Percentiles rank a stretch among this genome's conserved stretches.
Conservation (phyloP, 768 basidiomycete genomes). For the Trametes elegans region DNA sequence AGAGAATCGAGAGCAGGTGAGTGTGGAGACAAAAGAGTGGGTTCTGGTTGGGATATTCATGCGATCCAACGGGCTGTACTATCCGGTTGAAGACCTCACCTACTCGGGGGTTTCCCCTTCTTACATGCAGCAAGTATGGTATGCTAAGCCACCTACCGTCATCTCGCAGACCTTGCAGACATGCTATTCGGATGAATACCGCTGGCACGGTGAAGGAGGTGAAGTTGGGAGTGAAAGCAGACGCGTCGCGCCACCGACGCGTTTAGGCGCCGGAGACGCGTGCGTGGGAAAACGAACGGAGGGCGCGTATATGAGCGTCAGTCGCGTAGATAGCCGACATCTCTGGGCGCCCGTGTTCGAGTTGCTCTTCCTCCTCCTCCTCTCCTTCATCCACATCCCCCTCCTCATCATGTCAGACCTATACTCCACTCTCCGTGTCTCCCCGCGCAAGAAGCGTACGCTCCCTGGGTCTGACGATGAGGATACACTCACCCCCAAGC, state of each 20-base stretch:
- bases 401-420: conserved; percentile 50
- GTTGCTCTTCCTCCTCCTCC: conserved; percentile 20
- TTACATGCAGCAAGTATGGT: too few species aligned
- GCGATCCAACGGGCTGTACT: too few species aligned
- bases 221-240: too few species aligned
- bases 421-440: conserved; percentile 60
- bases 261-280: conserved; percentile 11
- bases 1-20: too few species aligned
- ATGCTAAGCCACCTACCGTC: too few species aligned
- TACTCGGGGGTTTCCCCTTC: too few species aligned
- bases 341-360: conserved; percentile 14
- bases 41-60: too few species aligned
- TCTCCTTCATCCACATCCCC: conserved; percentile 6
- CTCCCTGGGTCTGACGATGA: conserved; percentile 51
- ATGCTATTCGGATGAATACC: too few species aligned
- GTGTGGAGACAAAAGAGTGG: too few species aligned
- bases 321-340: not conserved
- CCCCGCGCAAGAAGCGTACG: conserved; percentile 68
- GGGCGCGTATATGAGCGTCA: conserved; percentile 4
- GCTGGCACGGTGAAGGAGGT: too few species aligned
- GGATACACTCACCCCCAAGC: conserved; percentile 62
- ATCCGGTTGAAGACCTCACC: too few species aligned
- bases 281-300: conserved; percentile 8
- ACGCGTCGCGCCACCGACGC: conserved; percentile 14
- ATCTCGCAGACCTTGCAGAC: too few species aligned